These are phyloP conservation scores for Penicillium sp. DNA, from an alignment of 2,329 filamentous ascomycete species.

Conservation along the genomic window DNA sequence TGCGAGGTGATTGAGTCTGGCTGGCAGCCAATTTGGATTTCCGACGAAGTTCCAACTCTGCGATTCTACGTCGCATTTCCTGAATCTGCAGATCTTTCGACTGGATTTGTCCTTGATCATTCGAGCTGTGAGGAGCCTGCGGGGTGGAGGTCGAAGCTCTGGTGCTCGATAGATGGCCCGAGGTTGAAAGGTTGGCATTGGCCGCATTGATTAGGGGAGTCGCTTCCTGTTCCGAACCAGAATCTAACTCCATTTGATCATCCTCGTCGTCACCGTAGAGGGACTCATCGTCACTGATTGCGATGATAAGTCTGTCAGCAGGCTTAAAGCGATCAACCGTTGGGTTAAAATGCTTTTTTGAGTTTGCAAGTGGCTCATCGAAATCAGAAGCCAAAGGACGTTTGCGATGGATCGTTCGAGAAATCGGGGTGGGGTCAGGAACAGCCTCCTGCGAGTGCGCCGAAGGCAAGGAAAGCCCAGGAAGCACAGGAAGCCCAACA, in stretches of 20 bases:
- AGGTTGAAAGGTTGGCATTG: constrained; percentile 43
- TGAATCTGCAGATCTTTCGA: constrained; percentile 53
- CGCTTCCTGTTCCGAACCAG: constrained; percentile 31
- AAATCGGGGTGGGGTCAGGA: constrained; percentile 24
- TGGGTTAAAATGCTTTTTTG: constrained; percentile 66
- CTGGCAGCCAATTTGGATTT: constrained; percentile 44
- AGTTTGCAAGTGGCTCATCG: constrained; percentile 54
- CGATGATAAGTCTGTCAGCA: constrained; percentile 72
- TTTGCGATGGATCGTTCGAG: constrained; percentile 47
- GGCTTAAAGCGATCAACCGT: constrained; percentile 40
- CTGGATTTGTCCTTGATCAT: constrained; percentile 48
- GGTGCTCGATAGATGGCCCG: constrained; percentile 42
- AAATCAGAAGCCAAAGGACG: constrained; percentile 71
- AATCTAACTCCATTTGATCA: constrained; percentile 32
- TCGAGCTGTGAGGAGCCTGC: constrained; percentile 38
- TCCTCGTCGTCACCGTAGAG: constrained; percentile 36
- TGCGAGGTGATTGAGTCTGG: constrained; percentile 38
- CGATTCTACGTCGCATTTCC: constrained; percentile 51
- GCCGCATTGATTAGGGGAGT: constrained; percentile 42
- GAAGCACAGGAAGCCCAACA: constrained; percentile 41
- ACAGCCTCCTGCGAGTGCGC: constrained; percentile 5
- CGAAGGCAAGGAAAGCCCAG: constrained; percentile 55
- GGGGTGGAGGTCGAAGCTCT: constrained; percentile 39
- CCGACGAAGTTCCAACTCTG: constrained; percentile 49
- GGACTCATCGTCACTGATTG: constrained; percentile 75